These are phyloP conservation scores for Paramecium caudatum DNA, from an alignment of 73 alveolate genomes.

Conservation along the genomic window DNA sequence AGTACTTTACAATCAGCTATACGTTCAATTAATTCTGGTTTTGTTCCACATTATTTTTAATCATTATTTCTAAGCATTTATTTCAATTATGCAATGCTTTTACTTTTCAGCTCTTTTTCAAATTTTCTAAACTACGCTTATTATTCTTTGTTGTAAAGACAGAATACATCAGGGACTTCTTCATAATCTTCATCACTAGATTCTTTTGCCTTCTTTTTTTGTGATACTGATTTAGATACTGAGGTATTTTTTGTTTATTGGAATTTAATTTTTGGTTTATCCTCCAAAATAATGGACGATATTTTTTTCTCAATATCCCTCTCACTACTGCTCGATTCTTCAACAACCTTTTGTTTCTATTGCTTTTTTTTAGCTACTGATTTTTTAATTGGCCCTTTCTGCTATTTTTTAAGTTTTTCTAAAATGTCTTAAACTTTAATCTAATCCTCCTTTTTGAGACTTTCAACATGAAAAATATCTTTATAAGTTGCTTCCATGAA, in stretches of 20 bases:
- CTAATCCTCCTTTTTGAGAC: conserved; percentile 14
- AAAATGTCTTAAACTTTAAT: background rate
- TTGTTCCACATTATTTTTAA: conserved; percentile 78
- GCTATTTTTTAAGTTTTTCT: background rate
- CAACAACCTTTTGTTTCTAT: too few species aligned
- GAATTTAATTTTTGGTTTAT: too few species aligned
- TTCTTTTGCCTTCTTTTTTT: too few species aligned
- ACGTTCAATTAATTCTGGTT: conserved; percentile 75
- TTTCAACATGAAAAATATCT: conserved; percentile 46
- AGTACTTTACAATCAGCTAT: conserved; percentile 78
- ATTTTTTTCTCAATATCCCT: too few species aligned
- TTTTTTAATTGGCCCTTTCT: background rate
- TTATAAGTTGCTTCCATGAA: background rate
- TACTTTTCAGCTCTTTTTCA: background rate
- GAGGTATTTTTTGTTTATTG: too few species aligned
- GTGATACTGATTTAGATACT: too few species aligned
- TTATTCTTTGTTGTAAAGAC: background rate
- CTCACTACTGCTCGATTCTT: too few species aligned
- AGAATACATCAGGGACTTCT: background rate
- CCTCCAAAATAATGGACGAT: too few species aligned
- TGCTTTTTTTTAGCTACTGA: background rate
- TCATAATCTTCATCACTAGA: conserved; percentile 1
- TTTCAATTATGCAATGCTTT: conserved; percentile 55
- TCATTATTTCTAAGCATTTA: conserved; percentile 70
- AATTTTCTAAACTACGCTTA: background rate